Evolutionary conservation across 805 yeast genomes (phyloP), one percentile per base, ranked within the genome.

Genomic region (Candida broadrunensis): DNA sequence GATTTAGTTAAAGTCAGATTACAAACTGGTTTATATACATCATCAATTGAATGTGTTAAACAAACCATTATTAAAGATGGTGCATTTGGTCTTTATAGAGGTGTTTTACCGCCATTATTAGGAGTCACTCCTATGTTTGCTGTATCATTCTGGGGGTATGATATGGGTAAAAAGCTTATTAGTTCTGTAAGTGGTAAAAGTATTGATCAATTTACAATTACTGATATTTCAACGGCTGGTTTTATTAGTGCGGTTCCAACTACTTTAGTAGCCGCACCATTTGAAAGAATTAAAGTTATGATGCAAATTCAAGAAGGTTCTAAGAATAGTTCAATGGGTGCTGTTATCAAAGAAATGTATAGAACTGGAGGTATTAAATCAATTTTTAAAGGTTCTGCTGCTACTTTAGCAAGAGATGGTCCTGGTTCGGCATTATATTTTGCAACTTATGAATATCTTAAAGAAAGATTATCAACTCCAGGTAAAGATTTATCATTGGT

Each of bases 51-150:
- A 32, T 91, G 93, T n/a, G 72, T 88, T 18, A 75, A 70, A 49
- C 75, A 74, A 25, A 89, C 95, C 3, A 47, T 91, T 27, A 76
- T 75, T n/a, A 73, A 75, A 20, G 88, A 85, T 46, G 96, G 96
- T 0, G 78, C 80, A 3, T 49, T 72, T 19, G 97, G 98, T 1
- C 80, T 91, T 49, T 91, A 91, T 65, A 73, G 95, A 56, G 99
- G 99, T 44, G 97, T 93, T 24, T 73, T 86, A 11, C 96, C 98
- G 12, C 99, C 99, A 3, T 67, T 91, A 38, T 59, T 87, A n/a
- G 99, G 99, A 18, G 97, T 91, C 17, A 93, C 98, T 0, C 99
- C 99, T 21, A 93, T 91, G 87, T 93, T 93, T 71, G 98, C 98
- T 2, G 93, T 93, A 18, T 85, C 96, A 2, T 91, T 91, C 70